These are phyloP conservation scores for Physcia stellaris DNA, from an alignment of 495 filamentous ascomycete species.

Conservation along the genomic window DNA sequence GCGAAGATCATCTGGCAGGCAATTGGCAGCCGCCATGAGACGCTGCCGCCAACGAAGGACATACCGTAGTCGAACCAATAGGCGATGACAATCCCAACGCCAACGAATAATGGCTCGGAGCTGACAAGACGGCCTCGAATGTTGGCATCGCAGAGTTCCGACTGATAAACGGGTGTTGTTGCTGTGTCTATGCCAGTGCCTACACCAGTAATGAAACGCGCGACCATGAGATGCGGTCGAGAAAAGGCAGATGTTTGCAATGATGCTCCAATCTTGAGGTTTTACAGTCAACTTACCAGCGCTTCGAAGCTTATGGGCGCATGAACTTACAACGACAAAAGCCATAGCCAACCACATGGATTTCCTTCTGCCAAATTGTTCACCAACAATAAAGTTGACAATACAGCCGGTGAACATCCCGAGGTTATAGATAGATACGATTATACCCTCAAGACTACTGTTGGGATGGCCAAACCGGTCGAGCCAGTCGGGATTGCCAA, in stretches of 20 bases:
- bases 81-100: conserved; percentile 24
- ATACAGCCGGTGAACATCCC: conserved; percentile 31
- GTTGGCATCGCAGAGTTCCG: conserved; percentile 29
- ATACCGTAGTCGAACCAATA: conserved; percentile 37
- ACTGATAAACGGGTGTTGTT: conserved; percentile 37
- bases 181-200: conserved; percentile 37
- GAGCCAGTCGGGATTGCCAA: conserved; percentile 34
- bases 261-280: conserved; percentile 28
- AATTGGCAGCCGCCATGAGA: conserved; percentile 33
- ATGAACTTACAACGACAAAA: conserved; percentile 19
- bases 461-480: conserved; percentile 26
- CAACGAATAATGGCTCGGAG: conserved; percentile 30
- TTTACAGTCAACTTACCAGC: conserved; percentile 23
- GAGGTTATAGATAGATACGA: conserved; percentile 38
- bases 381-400: conserved; percentile 28
- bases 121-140: conserved; percentile 31
- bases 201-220: conserved; percentile 34
- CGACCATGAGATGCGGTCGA: conserved; percentile 30
- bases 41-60: conserved; percentile 22
- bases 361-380: conserved; percentile 31
- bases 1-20: conserved; percentile 30
- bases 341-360: conserved; percentile 29
- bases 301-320: not conserved
- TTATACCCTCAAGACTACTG: conserved; percentile 28
- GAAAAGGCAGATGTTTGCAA: conserved; percentile 30